Evolutionary conservation across 2,329 filamentous ascomycete species (phyloP), one percentile per base, ranked within the genome.

Genomic region (Chalaropsis thielavioides): DNA sequence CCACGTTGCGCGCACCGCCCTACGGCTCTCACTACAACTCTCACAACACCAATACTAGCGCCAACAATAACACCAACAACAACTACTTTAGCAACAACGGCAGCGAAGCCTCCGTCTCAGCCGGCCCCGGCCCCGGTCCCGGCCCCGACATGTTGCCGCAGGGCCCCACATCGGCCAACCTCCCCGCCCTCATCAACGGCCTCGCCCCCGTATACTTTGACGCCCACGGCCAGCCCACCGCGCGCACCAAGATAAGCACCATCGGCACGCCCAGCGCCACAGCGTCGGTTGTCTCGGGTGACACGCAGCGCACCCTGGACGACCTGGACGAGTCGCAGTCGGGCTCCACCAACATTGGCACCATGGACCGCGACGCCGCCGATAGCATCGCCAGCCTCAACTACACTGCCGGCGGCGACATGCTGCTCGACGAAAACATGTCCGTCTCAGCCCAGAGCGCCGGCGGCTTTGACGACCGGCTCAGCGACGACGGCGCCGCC

Each of bases 241-340:
- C 79, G 69, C 81, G 78, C 68, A 92, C 78, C 76, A 90, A 81
- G 84, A 94, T 86, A 76, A 94, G 89, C 77, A 97, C 92, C 0
- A 92, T 96, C 27, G 92, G 92, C 66, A 90, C 87, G 60, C 92
- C 92, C 35, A 92, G 88, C 69, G 92, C 92, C 1, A 88, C 87
- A 66, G 91, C 87, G 69, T 78, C 85, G 68, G 62, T 62, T n/a
- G 76, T 79, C 4, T 83, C 80, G 66, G 81, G 81, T 15, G 75
- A 76, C 61, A 81, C 68, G 35, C 73, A 76, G 51, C 80, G 81
- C 63, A 83, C 73, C 46, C 73, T 75, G 41, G 85, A 86, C 70
- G 81, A 81, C 43, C 74, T 75, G 24, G 80, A 83, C 70, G 85
- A 86, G 68, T 58, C 62, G 11, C 49, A 27, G 46, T 64, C 62